Conservation (phyloP, 192 early-diverging fungal genomes). For the Coemansia javaensis region DNA sequence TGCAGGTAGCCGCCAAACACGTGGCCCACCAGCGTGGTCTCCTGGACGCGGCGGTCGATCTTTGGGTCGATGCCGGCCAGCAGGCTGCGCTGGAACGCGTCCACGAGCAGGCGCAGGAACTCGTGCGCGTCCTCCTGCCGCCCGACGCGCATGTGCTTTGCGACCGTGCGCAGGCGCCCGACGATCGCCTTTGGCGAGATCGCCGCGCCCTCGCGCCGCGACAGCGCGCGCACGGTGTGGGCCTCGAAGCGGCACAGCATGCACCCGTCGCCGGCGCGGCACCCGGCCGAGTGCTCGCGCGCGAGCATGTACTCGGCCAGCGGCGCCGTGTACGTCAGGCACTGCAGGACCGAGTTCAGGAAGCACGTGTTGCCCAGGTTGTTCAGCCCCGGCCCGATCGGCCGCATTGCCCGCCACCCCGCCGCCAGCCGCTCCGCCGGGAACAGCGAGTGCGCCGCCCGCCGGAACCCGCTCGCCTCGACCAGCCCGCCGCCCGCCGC, state of each 20-base stretch:
- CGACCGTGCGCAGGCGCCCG: constrained; percentile 62
- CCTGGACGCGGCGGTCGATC: constrained; percentile 66
- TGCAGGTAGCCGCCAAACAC: constrained; percentile 83
- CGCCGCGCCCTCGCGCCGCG: constrained; percentile 37
- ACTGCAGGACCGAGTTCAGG: constrained; percentile 75
- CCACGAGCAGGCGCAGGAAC: constrained; percentile 69
- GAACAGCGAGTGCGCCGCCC: constrained; percentile 55
- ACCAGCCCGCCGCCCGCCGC: constrained; percentile 20
- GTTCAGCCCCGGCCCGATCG: constrained; percentile 63
- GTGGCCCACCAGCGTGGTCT: constrained; percentile 69
- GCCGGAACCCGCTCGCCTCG: constrained; percentile 62
- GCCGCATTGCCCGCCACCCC: constrained; percentile 54
- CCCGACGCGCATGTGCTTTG: constrained; percentile 70
- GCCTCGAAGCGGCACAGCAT: constrained; percentile 68
- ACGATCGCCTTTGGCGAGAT: constrained; percentile 66
- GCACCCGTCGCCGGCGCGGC: constrained; percentile 62
- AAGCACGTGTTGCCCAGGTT: constrained; percentile 79
- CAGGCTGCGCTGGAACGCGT: constrained; percentile 62
- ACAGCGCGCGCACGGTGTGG: constrained; percentile 58
- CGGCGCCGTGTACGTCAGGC: constrained; percentile 70
- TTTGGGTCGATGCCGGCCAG: constrained; percentile 57
- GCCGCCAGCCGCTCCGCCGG: constrained; percentile 52
- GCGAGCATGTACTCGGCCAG: constrained; percentile 64
- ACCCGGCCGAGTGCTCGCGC: constrained; percentile 56
- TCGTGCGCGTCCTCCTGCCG: constrained; percentile 91